Percentiles rank a stretch among this genome's conserved stretches.
These are phyloP conservation scores for Quercus dentata DNA, from an alignment of 306 rosid species.

Conservation along the genomic window DNA sequence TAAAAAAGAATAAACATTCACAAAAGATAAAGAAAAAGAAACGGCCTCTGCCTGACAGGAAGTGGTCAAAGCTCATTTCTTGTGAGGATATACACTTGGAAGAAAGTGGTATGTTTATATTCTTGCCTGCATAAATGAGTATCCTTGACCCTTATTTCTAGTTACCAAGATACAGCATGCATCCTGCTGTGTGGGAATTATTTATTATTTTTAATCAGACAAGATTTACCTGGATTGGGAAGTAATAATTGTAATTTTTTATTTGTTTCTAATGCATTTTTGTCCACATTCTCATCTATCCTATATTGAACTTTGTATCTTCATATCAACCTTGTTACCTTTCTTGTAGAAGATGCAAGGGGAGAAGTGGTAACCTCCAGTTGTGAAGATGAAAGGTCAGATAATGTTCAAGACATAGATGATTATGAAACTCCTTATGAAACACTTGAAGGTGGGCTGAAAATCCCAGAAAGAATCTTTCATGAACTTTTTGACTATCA, in stretches of 20 bases:
- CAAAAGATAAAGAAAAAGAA: constrained; percentile 47
- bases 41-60: constrained; percentile 87
- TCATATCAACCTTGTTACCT: constrained; percentile 19
- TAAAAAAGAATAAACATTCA: constrained; percentile 29
- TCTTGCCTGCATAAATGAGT: background rate
- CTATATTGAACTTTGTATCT: background rate
- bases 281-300: background rate
- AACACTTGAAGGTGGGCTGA: constrained; percentile 87
- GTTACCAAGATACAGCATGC: background rate
- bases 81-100: constrained; percentile 47
- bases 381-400: constrained; percentile 54
- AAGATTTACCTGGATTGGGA: background rate
- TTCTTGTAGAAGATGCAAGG: constrained; percentile 50
- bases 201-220: background rate
- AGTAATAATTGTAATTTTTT: background rate
- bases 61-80: constrained; percentile 67
- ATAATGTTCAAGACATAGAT: constrained; percentile 41
- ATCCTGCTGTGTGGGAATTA: background rate
- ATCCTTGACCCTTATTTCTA: background rate
- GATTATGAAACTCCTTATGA: constrained; percentile 55
- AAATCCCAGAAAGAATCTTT: constrained; percentile 67
- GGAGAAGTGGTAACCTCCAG: constrained; percentile 41
- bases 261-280: background rate
- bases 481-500: constrained; percentile 91
- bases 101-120: constrained; percentile 55